Conservation (phyloP, 176 grass and related monocot species). For the Pharus latifolius region DNA sequence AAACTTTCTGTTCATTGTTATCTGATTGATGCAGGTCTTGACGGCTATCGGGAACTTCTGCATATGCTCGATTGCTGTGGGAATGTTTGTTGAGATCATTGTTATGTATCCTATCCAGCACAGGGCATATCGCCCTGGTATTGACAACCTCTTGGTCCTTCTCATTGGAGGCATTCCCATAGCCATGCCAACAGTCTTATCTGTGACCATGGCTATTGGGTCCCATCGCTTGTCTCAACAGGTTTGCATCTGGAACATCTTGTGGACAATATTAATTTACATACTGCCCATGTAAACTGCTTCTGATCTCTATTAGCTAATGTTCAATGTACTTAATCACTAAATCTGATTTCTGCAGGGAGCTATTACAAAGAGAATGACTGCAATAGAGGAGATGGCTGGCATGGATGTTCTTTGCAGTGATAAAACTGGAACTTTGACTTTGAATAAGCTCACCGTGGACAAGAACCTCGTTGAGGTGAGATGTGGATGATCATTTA, state of each 20-base stretch:
- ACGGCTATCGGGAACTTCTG: conserved; percentile 74
- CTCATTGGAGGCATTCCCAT: conserved; percentile 84
- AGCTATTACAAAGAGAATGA: conserved; percentile 85
- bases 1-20: background rate
- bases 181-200: conserved; percentile 72
- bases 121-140: conserved; percentile 50
- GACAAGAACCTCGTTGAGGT: conserved; percentile 70
- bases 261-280: background rate
- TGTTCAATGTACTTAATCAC: background rate
- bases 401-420: conserved; percentile 91
- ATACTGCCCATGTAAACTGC: background rate
- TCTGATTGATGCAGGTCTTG: conserved; percentile 36
- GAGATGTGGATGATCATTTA: background rate
- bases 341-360: conserved; percentile 24
- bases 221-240: conserved; percentile 62
- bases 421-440: conserved; percentile 77
- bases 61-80: conserved; percentile 66
- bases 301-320: background rate
- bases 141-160: conserved; percentile 71
- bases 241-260: conserved; percentile 13
- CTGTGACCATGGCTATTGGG: conserved; percentile 81
- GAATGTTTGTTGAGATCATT: conserved; percentile 66
- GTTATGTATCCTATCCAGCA: conserved; percentile 77
- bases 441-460: conserved; percentile 64
- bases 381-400: conserved; percentile 88